Evolutionary conservation across 2,329 filamentous ascomycete genomes (phyloP).

Genomic region (Fusarium sp.): DNA sequence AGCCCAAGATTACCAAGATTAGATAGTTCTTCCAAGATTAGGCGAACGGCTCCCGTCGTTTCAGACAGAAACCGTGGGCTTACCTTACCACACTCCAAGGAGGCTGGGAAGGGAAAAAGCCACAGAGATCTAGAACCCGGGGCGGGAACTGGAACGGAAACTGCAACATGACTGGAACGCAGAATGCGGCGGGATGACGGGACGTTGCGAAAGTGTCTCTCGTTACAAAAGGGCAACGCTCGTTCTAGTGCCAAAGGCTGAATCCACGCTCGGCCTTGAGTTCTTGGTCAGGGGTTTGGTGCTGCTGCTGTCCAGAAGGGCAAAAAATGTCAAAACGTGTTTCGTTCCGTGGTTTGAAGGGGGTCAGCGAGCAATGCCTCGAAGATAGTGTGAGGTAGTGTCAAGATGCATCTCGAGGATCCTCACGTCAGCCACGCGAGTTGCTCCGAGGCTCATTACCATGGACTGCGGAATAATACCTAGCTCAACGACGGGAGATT

Average conservation of each 20-base stretch:
- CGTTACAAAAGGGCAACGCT: slow-evolving; percentile 24
- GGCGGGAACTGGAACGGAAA: slow-evolving; percentile 3
- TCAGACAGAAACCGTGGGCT: slow-evolving; percentile 18
- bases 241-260: slow-evolving; percentile 30
- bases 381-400: neutral
- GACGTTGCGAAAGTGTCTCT: slow-evolving; percentile 39
- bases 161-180: slow-evolving; percentile 36
- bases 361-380: neutral
- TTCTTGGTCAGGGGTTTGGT: slow-evolving; percentile 8
- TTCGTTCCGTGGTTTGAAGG: neutral
- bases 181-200: slow-evolving; percentile 32
- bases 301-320: slow-evolving; percentile 5
- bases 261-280: slow-evolving; percentile 12
- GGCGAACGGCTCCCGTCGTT: slow-evolving; percentile 6
- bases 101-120: neutral
- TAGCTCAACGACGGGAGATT: slow-evolving; percentile 7
- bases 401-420: neutral
- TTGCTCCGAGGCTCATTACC: neutral
- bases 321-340: slow-evolving; percentile 2
- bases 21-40: slow-evolving; percentile 1
- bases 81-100: neutral
- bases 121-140: slow-evolving; percentile 3
- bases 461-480: neutral
- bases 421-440: neutral
- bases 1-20: neutral